Evolutionary conservation across 2,329 filamentous ascomycete genomes (phyloP).

Genomic region (Purpureocillium takamizusanense): DNA sequence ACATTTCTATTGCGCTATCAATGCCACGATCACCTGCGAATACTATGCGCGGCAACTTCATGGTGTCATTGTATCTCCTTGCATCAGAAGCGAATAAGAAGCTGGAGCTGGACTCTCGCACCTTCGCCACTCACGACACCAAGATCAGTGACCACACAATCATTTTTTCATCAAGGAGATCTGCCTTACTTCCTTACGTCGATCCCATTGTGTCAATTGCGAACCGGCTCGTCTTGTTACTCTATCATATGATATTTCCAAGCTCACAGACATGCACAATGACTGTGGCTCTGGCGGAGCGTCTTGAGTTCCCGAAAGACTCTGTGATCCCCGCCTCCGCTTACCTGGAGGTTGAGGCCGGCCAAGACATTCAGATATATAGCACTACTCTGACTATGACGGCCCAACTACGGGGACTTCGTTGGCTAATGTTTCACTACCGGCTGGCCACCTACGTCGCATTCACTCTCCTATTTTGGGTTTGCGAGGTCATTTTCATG

Average conservation of each 20-base stretch:
- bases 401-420: slow-evolving; percentile 66
- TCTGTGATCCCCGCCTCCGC: slow-evolving; percentile 34
- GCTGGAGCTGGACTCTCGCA: slow-evolving; percentile 16
- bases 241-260: slow-evolving; percentile 60
- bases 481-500: slow-evolving; percentile 60
- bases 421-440: slow-evolving; percentile 83
- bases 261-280: slow-evolving; percentile 55
- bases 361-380: slow-evolving; percentile 69
- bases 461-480: slow-evolving; percentile 69
- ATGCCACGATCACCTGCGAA: slow-evolving; percentile 75
- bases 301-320: slow-evolving; percentile 48
- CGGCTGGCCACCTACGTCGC: slow-evolving; percentile 59
- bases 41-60: slow-evolving; percentile 78
- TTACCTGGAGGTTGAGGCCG: slow-evolving; percentile 59
- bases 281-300: slow-evolving; percentile 63
- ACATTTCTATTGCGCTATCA: slow-evolving; percentile 65
- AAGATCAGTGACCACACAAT: slow-evolving; percentile 29
- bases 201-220: slow-evolving; percentile 59
- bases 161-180: slow-evolving; percentile 58
- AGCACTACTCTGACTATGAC: slow-evolving; percentile 56
- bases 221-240: slow-evolving; percentile 52
- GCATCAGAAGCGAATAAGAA: slow-evolving; percentile 24
- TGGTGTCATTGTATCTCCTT: slow-evolving; percentile 72
- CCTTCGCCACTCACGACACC: slow-evolving; percentile 19
- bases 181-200: slow-evolving; percentile 71